Base-by-base conservation (phyloP, 1,284 basidiomycete genomes). In the Exsudoporus floridanus region DNA sequence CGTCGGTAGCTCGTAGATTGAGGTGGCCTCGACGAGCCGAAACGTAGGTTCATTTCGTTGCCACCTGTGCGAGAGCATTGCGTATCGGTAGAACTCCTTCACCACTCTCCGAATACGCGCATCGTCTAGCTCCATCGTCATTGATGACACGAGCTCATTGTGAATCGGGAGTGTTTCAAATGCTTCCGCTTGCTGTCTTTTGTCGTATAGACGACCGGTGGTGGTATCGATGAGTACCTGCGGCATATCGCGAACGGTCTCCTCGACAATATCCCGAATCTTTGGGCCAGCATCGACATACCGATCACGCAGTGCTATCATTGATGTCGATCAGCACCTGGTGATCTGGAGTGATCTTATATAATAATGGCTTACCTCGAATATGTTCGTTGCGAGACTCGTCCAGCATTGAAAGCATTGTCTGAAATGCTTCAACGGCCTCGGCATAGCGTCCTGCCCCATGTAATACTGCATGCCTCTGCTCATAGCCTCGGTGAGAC, bases 11-110 rank as follows among this genome's bases (percentile, higher is more conserved):
- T 38, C 18, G 16, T 47, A 40, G 10, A 64, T 10, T 0, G 59
- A 41, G 9, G 19, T 50, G 1, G 46, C 14, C 28, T 52, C 34
- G 10, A 63, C 49, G 7, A 2, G 7, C 18, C 53, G 47, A 12
- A 62, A 37, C 0, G 30, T 27, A 0, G 58, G 60, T 38, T 62
- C 53, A 0, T 27, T 18, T 4, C 21, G 0, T 9, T 44, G 18
- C 42, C 42, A 44, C 16, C 9, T 35, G 19, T 30, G 56, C 0
- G 59, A 60, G 10, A 58, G 9, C 55, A 61, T 63, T 4, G 44
- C 59, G 1, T 63, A 60, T 49, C 41, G 28, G n/a, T 58, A 60
- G n/a, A 4, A 60, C 3, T 27, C 0, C 10, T 49, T 38, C 31
- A 63, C 58, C 5, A 37, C 58, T 16, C 5, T 51, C 16, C 4